Percentiles rank a stretch among this genome's conserved stretches.
Evolutionary conservation across 441 rosid genomes (phyloP).

Genomic region (Croton setiger): DNA sequence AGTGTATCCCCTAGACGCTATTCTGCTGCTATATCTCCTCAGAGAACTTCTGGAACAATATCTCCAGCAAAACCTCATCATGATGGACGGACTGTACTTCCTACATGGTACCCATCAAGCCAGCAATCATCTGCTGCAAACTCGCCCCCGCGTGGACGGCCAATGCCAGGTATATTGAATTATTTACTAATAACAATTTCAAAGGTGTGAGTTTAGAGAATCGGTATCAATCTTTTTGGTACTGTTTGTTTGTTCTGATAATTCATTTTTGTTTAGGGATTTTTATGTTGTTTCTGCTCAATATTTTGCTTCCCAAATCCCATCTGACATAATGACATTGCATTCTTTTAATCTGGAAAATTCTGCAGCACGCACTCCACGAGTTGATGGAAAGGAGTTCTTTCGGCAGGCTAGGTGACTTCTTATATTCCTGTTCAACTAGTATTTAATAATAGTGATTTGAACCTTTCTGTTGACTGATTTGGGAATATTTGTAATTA

Average conservation of each 20-base stretch:
- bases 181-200: conserved; percentile 3
- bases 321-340: not conserved
- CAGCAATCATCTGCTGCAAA: conserved; percentile 82
- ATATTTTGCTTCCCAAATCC: conserved; percentile 8
- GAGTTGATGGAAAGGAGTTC: conserved; percentile 95
- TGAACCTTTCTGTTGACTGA: conserved; percentile 16
- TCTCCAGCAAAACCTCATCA: conserved; percentile 62
- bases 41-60: conserved; percentile 51
- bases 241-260: conserved; percentile 11
- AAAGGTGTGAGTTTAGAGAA: not conserved
- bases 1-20: conserved; percentile 66
- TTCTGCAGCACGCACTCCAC: conserved; percentile 46
- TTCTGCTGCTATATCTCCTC: conserved; percentile 67
- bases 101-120: conserved; percentile 80
- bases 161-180: conserved; percentile 55
- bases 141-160: conserved; percentile 71
- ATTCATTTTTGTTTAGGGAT: not conserved
- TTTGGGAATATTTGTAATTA: conserved; percentile 24
- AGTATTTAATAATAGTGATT: not conserved
- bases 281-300: not conserved
- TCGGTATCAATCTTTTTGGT: not conserved
- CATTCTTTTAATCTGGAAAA: conserved; percentile 5
- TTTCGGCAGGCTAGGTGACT: conserved; percentile 88
- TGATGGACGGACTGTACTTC: conserved; percentile 42
- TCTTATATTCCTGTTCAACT: not conserved